Conservation (phyloP, 2,329 filamentous ascomycete species). For the Myriosclerotinia duriaeana region DNA sequence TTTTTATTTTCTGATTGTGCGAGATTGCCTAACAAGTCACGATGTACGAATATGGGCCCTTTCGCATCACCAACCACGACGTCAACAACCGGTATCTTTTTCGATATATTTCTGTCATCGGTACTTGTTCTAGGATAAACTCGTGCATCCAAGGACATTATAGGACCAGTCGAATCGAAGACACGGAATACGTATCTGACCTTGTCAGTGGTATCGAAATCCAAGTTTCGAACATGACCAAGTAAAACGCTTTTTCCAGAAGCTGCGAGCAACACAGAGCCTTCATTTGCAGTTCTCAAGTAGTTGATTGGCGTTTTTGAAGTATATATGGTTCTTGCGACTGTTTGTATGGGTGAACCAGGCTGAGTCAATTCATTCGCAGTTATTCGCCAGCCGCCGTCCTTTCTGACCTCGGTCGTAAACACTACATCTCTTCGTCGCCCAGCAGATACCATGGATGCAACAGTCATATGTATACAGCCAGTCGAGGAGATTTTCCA, state of each 20-base stretch:
- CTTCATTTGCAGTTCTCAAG: slow-evolving; percentile 54
- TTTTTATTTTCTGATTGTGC: slow-evolving; percentile 44
- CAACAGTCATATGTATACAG: slow-evolving; percentile 41
- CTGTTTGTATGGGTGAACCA: slow-evolving; percentile 36
- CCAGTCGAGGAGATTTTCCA: slow-evolving; percentile 44
- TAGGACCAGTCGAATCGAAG: slow-evolving; percentile 60
- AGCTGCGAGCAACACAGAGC: slow-evolving; percentile 58
- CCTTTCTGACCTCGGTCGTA: slow-evolving; percentile 39
- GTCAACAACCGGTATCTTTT: slow-evolving; percentile 55
- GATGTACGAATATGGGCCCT: slow-evolving; percentile 79
- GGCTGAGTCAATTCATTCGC: slow-evolving; percentile 41
- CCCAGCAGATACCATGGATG: slow-evolving; percentile 40
- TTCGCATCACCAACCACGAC: slow-evolving; percentile 73
- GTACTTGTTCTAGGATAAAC: slow-evolving; percentile 38
- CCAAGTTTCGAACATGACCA: slow-evolving; percentile 49
- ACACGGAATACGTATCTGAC: slow-evolving; percentile 57
- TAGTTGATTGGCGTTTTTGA: slow-evolving; percentile 45
- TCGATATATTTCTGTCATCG: slow-evolving; percentile 37
- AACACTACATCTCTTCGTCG: slow-evolving; percentile 41
- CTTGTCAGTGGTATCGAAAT: slow-evolving; percentile 43
- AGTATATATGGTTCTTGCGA: slow-evolving; percentile 45
- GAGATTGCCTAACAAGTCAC: slow-evolving; percentile 63
- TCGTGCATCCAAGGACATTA: slow-evolving; percentile 67
- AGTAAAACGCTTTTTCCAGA: slow-evolving; percentile 58
- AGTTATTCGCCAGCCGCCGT: slow-evolving; percentile 40